Base-by-base conservation (phyloP, 257 asterid species). In the Nicotiana undulata region DNA sequence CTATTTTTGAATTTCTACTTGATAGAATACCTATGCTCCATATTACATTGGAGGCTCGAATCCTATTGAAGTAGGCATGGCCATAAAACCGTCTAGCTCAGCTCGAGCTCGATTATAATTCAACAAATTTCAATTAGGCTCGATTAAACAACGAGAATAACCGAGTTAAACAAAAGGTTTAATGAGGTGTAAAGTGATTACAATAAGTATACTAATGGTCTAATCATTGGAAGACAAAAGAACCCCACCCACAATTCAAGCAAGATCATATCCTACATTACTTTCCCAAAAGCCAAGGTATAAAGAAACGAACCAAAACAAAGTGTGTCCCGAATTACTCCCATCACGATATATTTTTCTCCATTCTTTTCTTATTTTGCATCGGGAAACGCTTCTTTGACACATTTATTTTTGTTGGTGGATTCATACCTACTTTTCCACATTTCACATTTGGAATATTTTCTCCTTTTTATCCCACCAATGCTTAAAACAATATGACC, bases 141-240 rank as follows among this genome's bases (percentile, higher is more conserved):
- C 53, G 17, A 26, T 26, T 26, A 26, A 26, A 26, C 28, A 26
- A 26, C 18, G n/a, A 52, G 3, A 52, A 37, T 26, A 59, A 28
- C 7, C 24, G 2, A 18, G 26, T 7, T 22, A 16, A 59, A 59
- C 0, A 60, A 9, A 60, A 60, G 65, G 65, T 3, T 22, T 60
- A 60, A 22, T 22, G 17, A 22, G 22, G 32, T 59, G 16, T 60
- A 60, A 22, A 22, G 56, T 20, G 32, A 68, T 70, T 44, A 34
- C n/a, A n/a, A 40, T 70, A 70, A 40, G 77, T 6, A 70, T 85
- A 80, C 6, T 51, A 80, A 75, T 84, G 58, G 46, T 75, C 32
- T 77, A 88, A 88, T 83, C 22, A 89, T 88, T 86, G 81, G 79
- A 81, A 29, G 44, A 58, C 80, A 72, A 84, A 78, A 75, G 81